These are phyloP conservation scores for Gymnopus androsaceus DNA, from an alignment of 1,284 basidiomycete species.

Conservation along the genomic window DNA sequence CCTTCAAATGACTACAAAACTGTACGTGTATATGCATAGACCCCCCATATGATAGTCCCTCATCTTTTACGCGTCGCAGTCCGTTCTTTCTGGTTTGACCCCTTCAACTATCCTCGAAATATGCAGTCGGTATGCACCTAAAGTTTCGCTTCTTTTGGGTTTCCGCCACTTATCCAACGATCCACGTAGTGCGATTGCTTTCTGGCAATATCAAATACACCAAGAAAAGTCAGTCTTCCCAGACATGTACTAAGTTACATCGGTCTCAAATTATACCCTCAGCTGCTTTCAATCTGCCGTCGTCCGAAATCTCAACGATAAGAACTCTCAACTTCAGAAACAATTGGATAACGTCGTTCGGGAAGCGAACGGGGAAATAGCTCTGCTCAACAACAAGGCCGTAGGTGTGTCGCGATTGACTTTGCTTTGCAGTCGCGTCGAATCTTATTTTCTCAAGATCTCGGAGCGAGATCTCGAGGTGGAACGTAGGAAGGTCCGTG, in stretches of 20 bases:
- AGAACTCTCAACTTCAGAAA: conserved; percentile 77
- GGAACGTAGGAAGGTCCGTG: conserved; percentile 71
- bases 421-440: conserved; percentile 9
- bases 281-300: conserved; percentile 83
- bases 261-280: conserved; percentile 1
- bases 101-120: conserved; percentile 78
- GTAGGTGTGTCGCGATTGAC: conserved; percentile 43
- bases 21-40: conserved; percentile 41
- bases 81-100: conserved; percentile 77
- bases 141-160: background rate
- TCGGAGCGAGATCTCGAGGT: conserved; percentile 78
- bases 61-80: conserved; percentile 42
- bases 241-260: background rate
- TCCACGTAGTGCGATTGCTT: conserved; percentile 67
- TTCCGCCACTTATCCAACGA: background rate
- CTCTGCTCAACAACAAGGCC: conserved; percentile 64
- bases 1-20: conserved; percentile 88
- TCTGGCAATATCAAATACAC: conserved; percentile 86
- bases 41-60: conserved; percentile 22
- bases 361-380: conserved; percentile 83
- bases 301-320: conserved; percentile 75
- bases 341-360: conserved; percentile 78
- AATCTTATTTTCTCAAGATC: conserved; percentile 44
- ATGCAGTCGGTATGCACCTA: conserved; percentile 61
- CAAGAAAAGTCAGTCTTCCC: conserved; percentile 66